phyloP scores from a whole-genome alignment of 2,329 filamentous ascomycete genomes.

The Nemania abortiva region DNA sequence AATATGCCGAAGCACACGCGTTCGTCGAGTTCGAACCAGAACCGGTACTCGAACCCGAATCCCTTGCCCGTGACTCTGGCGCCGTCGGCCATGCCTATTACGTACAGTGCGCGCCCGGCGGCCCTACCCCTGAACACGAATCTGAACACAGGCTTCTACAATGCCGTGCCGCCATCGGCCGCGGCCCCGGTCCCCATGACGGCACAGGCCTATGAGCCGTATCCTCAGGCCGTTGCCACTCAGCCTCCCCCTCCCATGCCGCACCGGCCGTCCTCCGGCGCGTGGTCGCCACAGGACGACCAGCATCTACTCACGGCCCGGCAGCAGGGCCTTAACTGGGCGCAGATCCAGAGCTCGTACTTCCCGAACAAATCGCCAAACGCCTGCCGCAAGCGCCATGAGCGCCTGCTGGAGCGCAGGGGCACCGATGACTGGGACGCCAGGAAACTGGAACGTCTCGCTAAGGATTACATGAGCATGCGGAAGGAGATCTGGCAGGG shows the following conservation, averaged over 20 bases:
- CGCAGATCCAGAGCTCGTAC: conserved; percentile 79
- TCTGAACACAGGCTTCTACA: conserved; percentile 56
- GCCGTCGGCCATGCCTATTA: conserved; percentile 55
- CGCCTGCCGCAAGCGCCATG: conserved; percentile 90
- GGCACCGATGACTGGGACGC: conserved; percentile 83
- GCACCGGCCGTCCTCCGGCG: conserved; percentile 70
- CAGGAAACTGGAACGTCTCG: conserved; percentile 78
- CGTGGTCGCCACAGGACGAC: conserved; percentile 82
- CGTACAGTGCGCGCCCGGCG: conserved; percentile 57
- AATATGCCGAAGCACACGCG: conserved; percentile 62
- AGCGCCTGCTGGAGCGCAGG: conserved; percentile 82
- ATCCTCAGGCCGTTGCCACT: conserved; percentile 52
- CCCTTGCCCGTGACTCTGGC: conserved; percentile 57
- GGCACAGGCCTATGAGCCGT: conserved; percentile 57
- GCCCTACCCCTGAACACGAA: conserved; percentile 53
- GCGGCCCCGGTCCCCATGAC: conserved; percentile 52
- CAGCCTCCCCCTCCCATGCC: conserved; percentile 53
- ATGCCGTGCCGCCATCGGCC: conserved; percentile 51
- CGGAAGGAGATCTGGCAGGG: conserved; percentile 85
- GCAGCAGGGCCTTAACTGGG: conserved; percentile 83
- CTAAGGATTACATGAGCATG: conserved; percentile 82
- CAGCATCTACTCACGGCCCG: conserved; percentile 78
- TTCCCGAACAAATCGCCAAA: conserved; percentile 84
- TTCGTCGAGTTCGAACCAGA: conserved; percentile 55
- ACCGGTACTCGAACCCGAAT: conserved; percentile 52